phyloP scores from a whole-genome alignment of 495 filamentous ascomycete genomes.

The Parachaetomium inaequale region DNA sequence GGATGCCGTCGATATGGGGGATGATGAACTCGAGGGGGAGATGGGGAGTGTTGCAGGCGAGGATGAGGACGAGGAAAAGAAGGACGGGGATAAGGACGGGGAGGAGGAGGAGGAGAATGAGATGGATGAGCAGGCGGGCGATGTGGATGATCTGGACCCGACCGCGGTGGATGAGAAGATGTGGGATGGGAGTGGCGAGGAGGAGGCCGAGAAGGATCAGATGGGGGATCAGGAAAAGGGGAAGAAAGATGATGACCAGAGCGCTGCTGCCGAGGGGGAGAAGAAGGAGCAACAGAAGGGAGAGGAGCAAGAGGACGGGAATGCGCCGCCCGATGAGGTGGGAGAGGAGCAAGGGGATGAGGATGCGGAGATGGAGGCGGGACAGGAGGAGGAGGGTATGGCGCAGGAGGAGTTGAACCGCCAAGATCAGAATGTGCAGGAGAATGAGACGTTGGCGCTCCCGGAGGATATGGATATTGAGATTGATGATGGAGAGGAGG shows the following conservation, averaged over 20 bases:
- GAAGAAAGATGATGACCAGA: constrained; percentile 59
- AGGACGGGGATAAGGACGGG: constrained; percentile 37
- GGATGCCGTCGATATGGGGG: constrained; percentile 93
- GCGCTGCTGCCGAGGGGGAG: constrained; percentile 56
- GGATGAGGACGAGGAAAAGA: constrained; percentile 53
- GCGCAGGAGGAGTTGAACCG: constrained; percentile 60
- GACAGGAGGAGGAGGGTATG: constrained; percentile 73
- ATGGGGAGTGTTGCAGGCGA: constrained; percentile 61
- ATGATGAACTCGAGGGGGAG: constrained; percentile 81
- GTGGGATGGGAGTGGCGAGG: constrained; percentile 83
- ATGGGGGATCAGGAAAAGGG: constrained; percentile 69
- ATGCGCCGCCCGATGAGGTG: constrained; percentile 54
- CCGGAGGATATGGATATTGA: constrained; percentile 75
- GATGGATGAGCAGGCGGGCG: constrained; percentile 83
- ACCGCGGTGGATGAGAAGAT: constrained; percentile 94
- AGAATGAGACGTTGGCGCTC: constrained; percentile 54
- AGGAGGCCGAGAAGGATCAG: constrained; percentile 75
- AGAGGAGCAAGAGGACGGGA: constrained; percentile 60
- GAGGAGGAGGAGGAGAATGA: constrained; percentile 54
- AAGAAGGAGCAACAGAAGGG: constrained; percentile 55
- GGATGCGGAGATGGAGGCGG: constrained; percentile 60
- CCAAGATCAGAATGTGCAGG: constrained; percentile 63
- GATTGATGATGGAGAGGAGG: constrained; percentile 48
- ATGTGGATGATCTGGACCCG: constrained; percentile 83
- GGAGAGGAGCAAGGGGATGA: constrained; percentile 57